A percentile compares a stretch with the other conserved stretches of the same genome.
Conservation (phyloP, 1,284 basidiomycete genomes). For the Butyriboletus appendiculatus region DNA sequence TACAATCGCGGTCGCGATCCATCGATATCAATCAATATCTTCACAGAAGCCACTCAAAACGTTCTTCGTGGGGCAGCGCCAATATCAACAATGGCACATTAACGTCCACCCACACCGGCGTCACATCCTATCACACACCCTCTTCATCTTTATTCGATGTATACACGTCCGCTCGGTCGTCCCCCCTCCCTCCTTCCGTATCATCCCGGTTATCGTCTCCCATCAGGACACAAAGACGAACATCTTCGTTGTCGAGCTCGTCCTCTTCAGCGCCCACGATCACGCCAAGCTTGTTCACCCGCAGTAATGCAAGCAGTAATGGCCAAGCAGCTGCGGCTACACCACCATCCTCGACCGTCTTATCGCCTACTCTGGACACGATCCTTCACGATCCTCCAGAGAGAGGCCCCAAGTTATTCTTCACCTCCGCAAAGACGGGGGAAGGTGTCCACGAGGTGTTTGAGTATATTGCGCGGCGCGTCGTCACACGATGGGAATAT, state of each 20-base stretch:
- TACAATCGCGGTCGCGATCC: constrained; percentile 24
- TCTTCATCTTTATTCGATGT: constrained; percentile 58
- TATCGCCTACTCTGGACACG: constrained; percentile 5
- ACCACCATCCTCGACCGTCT: constrained; percentile 14
- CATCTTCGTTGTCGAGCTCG: constrained; percentile 46
- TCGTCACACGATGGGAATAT: constrained; percentile 60
- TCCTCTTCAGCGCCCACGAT: constrained; percentile 57
- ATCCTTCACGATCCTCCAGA: constrained; percentile 35
- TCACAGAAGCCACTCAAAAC: constrained; percentile 37
- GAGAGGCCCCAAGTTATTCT: constrained; percentile 62
- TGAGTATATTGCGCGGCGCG: constrained; percentile 63
- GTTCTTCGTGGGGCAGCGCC: constrained; percentile 42
- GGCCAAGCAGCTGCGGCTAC: constrained; percentile 22
- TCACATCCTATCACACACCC: constrained; percentile 72
- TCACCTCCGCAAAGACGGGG: constrained; percentile 75
- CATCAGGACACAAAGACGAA: constrained; percentile 35
- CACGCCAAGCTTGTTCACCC: constrained; percentile 60
- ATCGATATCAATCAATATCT: constrained; percentile 23
- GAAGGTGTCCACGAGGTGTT: constrained; percentile 68
- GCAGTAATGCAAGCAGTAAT: constrained; percentile 37
- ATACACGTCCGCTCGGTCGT: constrained; percentile 53
- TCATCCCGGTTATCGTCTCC: constrained; percentile 25
- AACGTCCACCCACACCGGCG: constrained; percentile 50
- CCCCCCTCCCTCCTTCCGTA: constrained; percentile 48
- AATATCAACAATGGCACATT: constrained; percentile 41